Percentiles rank a stretch among this genome's conserved stretches.
These are phyloP conservation scores for Blastomyces parvus DNA, from an alignment of 2,329 filamentous ascomycete genomes.

Conservation along the genomic window DNA sequence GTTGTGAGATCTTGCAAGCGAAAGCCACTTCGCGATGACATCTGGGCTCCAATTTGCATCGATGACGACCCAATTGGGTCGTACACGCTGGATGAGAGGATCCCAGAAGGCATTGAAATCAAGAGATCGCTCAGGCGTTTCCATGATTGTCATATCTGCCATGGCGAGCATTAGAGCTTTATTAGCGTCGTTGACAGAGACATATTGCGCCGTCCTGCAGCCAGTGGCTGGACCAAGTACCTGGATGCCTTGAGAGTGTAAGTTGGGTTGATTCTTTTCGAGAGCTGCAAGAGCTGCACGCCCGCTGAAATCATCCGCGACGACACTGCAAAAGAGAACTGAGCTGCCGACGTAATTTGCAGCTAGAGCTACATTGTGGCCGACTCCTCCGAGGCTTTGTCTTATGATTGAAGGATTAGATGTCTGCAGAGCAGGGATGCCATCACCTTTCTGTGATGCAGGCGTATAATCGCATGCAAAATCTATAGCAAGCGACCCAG, in stretches of 20 bases:
- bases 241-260: slow-evolving; percentile 56
- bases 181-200: slow-evolving; percentile 74
- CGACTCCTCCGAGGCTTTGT: slow-evolving; percentile 83
- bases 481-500: slow-evolving; percentile 83
- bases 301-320: slow-evolving; percentile 72
- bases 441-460: slow-evolving; percentile 28
- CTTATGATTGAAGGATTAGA: slow-evolving; percentile 77
- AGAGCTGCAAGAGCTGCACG: slow-evolving; percentile 61
- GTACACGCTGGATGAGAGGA: slow-evolving; percentile 46
- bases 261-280: slow-evolving; percentile 47
- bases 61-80: slow-evolving; percentile 68
- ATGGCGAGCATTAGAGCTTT: slow-evolving; percentile 85
- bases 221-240: slow-evolving; percentile 44
- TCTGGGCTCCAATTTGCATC: slow-evolving; percentile 75
- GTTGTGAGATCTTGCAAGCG: slow-evolving; percentile 46
- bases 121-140: slow-evolving; percentile 34
- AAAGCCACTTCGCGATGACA: slow-evolving; percentile 59
- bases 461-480: slow-evolving; percentile 69
- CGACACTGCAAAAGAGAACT: slow-evolving; percentile 67
- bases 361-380: slow-evolving; percentile 81
- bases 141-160: slow-evolving; percentile 87
- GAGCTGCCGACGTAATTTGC: slow-evolving; percentile 58
- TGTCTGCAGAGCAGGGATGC: slow-evolving; percentile 50
- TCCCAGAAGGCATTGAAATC: slow-evolving; percentile 50
- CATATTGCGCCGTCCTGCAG: slow-evolving; percentile 75